Evolutionary conservation across 1,284 basidiomycete genomes (phyloP).

Genomic region (Cystobasidium pallidum): DNA sequence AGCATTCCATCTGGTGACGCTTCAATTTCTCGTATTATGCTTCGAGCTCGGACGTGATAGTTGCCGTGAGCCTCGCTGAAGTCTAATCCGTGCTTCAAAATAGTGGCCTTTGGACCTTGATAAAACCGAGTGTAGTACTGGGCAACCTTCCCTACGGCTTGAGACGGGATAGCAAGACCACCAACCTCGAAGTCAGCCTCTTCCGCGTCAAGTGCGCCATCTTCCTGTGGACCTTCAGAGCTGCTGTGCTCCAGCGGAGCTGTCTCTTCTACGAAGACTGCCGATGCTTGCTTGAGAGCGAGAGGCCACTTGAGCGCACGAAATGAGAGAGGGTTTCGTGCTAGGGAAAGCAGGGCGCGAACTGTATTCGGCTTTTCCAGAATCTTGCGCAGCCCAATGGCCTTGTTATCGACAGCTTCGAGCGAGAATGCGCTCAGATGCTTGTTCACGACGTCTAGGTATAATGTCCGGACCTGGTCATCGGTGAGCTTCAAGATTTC

Average conservation of each 20-base stretch:
- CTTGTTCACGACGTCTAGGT: not conserved
- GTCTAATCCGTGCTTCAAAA: not conserved
- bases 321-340: not conserved
- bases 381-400: not conserved
- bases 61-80: not conserved
- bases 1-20: not conserved
- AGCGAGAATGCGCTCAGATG: not conserved
- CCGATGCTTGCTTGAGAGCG: not conserved
- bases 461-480: not conserved
- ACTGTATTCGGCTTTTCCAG: not conserved
- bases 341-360: not conserved
- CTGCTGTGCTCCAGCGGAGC: too few relatives aligned
- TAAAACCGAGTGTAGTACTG: not conserved
- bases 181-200: too few relatives aligned
- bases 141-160: not conserved
- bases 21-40: not conserved
- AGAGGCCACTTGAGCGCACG: not conserved
- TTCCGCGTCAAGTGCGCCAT: too few relatives aligned
- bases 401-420: not conserved
- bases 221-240: too few relatives aligned
- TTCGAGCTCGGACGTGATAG: not conserved
- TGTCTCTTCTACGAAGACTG: not conserved
- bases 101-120: not conserved
- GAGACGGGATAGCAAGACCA: too few relatives aligned
- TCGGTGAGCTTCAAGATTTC: not conserved